phyloP scores from a whole-genome alignment of 225 moss, liverwort and hornwort species.

The Climacium dendroides region DNA sequence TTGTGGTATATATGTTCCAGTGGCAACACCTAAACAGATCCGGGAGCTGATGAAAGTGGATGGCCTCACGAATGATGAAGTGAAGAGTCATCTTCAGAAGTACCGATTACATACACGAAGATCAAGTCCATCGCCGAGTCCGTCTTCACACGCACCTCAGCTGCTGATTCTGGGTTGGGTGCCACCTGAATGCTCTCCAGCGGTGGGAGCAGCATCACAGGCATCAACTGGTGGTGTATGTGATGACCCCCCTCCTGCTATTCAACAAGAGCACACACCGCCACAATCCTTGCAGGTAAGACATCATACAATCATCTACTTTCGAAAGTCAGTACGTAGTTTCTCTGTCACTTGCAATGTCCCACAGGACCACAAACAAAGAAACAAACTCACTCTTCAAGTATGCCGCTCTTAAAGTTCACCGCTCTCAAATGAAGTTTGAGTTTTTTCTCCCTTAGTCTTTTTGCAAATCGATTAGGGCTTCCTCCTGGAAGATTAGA shows the following conservation, averaged over 20 bases:
- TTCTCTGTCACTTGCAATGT: neutral
- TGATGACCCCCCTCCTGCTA: neutral
- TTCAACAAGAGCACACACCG: neutral
- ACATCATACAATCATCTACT: neutral
- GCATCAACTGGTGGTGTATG: constrained; percentile 21
- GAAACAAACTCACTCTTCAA: neutral
- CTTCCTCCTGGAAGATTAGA: neutral
- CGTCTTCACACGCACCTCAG: constrained; percentile 22
- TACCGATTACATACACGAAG: constrained; percentile 49
- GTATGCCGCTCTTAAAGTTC: neutral
- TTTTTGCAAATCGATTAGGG: neutral
- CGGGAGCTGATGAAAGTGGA: constrained; percentile 99
- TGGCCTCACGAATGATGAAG: constrained; percentile 97
- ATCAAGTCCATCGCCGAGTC: constrained; percentile 32
- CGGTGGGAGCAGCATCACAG: constrained; percentile 21
- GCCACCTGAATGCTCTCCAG: constrained; percentile 58
- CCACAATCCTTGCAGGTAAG: constrained; percentile 6
- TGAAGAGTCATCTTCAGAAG: constrained; percentile 77
- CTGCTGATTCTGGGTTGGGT: constrained; percentile 68
- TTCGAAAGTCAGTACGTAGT: neutral
- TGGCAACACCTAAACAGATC: constrained; percentile 95
- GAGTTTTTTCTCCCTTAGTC: neutral
- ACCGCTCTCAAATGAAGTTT: neutral
- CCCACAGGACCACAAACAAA: neutral
- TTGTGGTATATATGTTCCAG: constrained; percentile 18